Conservation (phyloP, 2,329 filamentous ascomycete genomes). For the Xylaria sp. region DNA sequence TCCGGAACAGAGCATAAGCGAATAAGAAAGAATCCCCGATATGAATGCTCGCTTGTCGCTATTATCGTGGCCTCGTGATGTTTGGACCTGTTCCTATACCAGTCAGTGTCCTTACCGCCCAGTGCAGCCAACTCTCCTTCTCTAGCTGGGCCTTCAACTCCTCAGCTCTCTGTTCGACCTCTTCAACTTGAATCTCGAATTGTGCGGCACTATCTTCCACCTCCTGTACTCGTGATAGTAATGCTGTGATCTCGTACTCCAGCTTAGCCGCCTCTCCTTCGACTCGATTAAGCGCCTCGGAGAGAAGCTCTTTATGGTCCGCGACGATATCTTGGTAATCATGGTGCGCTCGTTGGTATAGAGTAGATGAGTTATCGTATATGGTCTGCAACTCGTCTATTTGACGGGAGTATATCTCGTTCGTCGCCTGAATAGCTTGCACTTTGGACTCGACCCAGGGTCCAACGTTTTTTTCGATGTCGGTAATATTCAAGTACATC, state of each 20-base stretch:
- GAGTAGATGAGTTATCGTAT: conserved; percentile 76
- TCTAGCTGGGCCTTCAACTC: conserved; percentile 72
- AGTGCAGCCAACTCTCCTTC: conserved; percentile 72
- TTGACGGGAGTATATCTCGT: conserved; percentile 70
- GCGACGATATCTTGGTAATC: conserved; percentile 75
- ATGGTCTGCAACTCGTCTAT: conserved; percentile 72
- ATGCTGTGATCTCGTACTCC: conserved; percentile 87
- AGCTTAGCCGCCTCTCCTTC: conserved; percentile 85
- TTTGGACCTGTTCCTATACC: conserved; percentile 71
- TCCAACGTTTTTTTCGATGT: conserved; percentile 63
- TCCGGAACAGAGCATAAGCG: not conserved
- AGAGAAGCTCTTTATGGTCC: conserved; percentile 74
- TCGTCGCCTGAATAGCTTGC: conserved; percentile 65
- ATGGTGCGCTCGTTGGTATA: conserved; percentile 74
- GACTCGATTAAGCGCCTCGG: conserved; percentile 79
- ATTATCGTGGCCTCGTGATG: conserved; percentile 55
- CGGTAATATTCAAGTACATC: conserved; percentile 64
- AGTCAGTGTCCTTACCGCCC: conserved; percentile 70
- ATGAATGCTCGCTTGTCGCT: conserved; percentile 32
- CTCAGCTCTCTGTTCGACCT: conserved; percentile 73
- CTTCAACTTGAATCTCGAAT: conserved; percentile 81
- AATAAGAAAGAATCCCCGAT: not conserved
- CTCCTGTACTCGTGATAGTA: conserved; percentile 85
- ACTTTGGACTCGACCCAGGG: conserved; percentile 73
- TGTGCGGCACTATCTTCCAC: conserved; percentile 84